Evolutionary conservation across 2,329 filamentous ascomycete genomes (phyloP).

Genomic region (Phialemoniopsis sp.): DNA sequence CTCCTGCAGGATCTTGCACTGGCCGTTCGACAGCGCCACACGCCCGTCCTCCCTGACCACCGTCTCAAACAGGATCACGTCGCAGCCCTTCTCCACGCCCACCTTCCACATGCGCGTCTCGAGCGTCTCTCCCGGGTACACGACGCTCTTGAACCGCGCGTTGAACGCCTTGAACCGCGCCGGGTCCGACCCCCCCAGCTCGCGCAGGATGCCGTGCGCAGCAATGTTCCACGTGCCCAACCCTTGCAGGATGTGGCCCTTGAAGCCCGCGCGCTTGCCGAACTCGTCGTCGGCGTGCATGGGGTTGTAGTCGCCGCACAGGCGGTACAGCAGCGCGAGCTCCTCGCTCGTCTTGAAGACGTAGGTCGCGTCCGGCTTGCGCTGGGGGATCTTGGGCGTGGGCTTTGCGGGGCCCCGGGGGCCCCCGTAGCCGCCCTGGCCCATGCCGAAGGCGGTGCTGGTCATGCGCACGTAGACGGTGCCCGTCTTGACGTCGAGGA

Average conservation of each 20-base stretch:
- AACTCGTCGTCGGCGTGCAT: conserved; percentile 38
- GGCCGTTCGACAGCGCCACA: conserved; percentile 26
- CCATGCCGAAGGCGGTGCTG: conserved; percentile 35
- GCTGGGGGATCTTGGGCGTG: conserved; percentile 21
- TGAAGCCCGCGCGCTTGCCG: conserved; percentile 36
- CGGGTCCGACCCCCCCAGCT: conserved; percentile 33
- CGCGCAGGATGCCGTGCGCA: conserved; percentile 34
- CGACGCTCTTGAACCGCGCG: conserved; percentile 39
- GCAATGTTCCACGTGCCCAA: conserved; percentile 43
- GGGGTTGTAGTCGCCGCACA: conserved; percentile 46
- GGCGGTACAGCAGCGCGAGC: conserved; percentile 32
- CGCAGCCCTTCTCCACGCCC: conserved; percentile 20
- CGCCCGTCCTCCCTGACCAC: conserved; percentile 30
- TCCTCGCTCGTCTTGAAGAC: conserved; percentile 31
- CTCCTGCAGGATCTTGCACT: conserved; percentile 9
- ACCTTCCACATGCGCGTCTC: conserved; percentile 37
- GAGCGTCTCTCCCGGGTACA: conserved; percentile 39
- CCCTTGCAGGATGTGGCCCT: conserved; percentile 39
- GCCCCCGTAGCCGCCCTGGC: conserved; percentile 39
- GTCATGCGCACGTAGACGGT: conserved; percentile 31
- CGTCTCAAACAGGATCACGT: conserved; percentile 33
- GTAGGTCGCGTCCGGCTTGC: conserved; percentile 29
- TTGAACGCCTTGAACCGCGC: conserved; percentile 33
- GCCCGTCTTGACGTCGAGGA: conserved; percentile 31
- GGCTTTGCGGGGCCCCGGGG: conserved; percentile 31